phyloP scores from a whole-genome alignment of 106 monocot genomes.

The Dendrobium catenatum region DNA sequence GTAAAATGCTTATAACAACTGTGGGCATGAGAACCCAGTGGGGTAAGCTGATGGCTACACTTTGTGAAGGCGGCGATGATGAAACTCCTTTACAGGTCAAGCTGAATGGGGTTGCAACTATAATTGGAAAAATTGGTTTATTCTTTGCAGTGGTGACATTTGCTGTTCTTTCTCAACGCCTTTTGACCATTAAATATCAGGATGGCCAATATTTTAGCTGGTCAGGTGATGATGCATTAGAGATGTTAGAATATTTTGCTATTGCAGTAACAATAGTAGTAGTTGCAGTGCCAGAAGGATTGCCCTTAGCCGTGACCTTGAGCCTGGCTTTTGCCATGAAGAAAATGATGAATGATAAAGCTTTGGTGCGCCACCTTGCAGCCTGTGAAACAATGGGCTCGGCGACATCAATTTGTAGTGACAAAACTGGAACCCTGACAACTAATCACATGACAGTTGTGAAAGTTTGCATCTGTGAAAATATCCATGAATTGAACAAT shows the following conservation, averaged over 20 bases:
- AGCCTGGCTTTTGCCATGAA: constrained; percentile 27
- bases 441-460: constrained; percentile 27
- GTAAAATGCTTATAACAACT: constrained; percentile 24
- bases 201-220: constrained; percentile 2
- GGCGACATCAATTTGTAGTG: constrained; percentile 16
- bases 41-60: constrained; percentile 19
- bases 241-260: constrained; percentile 16
- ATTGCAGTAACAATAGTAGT: constrained; percentile 24
- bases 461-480: constrained; percentile 17
- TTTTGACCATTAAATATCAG: neutral
- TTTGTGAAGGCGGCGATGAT: constrained; percentile 19
- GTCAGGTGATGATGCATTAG: constrained; percentile 24
- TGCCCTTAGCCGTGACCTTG: constrained; percentile 26
- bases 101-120: constrained; percentile 21
- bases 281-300: constrained; percentile 26
- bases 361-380: constrained; percentile 16
- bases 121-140: constrained; percentile 20
- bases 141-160: constrained; percentile 16
- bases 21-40: constrained; percentile 30
- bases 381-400: constrained; percentile 31
- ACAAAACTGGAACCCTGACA: constrained; percentile 25
- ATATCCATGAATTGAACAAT: constrained; percentile 8
- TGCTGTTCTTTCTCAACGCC: constrained; percentile 10
- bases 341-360: constrained; percentile 28
- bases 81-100: constrained; percentile 27